These are phyloP conservation scores for Ogataea nitratoaversa DNA, from an alignment of 805 yeast genomes.

Conservation along the genomic window DNA sequence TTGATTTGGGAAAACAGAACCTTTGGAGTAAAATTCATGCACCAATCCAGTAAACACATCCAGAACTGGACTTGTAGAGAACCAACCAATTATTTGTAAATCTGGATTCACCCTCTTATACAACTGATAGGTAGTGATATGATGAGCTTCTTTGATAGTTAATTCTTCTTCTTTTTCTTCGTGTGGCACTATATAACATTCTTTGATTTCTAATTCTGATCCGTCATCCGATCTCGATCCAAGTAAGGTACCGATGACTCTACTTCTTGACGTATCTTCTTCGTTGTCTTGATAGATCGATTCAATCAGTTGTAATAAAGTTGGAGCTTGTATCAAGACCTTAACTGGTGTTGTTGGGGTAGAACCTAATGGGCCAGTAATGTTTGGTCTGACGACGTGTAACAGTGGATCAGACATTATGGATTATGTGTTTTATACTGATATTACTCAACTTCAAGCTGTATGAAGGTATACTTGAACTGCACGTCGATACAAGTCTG, in stretches of 20 bases:
- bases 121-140: conserved; percentile 63
- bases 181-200: conserved; percentile 79
- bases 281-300: conserved; percentile 54
- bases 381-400: conserved; percentile 44
- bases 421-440: too few relatives aligned
- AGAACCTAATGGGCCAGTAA: conserved; percentile 31
- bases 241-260: conserved; percentile 78
- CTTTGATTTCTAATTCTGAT: conserved; percentile 63
- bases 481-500: too few relatives aligned
- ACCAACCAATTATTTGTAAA: conserved; percentile 82
- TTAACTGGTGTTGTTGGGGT: conserved; percentile 40
- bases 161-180: conserved; percentile 71
- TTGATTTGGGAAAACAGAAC: conserved; percentile 70
- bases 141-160: conserved; percentile 71
- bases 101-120: conserved; percentile 77
- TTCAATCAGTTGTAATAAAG: conserved; percentile 73
- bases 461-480: too few relatives aligned
- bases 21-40: conserved; percentile 74
- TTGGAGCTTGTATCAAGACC: conserved; percentile 62
- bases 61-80: conserved; percentile 53
- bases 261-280: conserved; percentile 38
- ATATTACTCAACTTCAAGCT: too few relatives aligned
- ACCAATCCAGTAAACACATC: conserved; percentile 72
- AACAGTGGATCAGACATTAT: conserved; percentile 26
- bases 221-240: conserved; percentile 86